Evolutionary conservation across 108 stramenopile species (phyloP).

Genomic region (Skeletonema potamos): DNA sequence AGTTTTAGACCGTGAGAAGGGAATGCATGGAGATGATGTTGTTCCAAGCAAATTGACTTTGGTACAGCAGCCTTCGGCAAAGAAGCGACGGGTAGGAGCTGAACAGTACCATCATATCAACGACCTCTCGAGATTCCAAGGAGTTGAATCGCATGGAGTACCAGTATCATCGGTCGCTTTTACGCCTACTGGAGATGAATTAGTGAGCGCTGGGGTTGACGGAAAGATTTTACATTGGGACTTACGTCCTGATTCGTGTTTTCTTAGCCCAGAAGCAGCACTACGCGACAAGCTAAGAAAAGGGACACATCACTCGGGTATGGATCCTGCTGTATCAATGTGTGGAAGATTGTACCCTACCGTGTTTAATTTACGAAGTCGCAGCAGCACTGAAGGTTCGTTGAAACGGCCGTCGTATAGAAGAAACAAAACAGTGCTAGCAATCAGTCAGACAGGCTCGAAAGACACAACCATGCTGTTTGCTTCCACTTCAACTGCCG

Average conservation of each 20-base stretch:
- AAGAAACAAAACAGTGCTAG: background rate
- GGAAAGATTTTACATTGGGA: slow-evolving; percentile 70
- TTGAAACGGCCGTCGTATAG: slow-evolving; percentile 2
- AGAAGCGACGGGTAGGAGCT: slow-evolving; percentile 8
- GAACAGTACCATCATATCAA: background rate
- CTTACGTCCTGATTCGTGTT: slow-evolving; percentile 55
- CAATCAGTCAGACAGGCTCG: slow-evolving; percentile 11
- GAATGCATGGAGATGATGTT: background rate
- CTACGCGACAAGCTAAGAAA: background rate
- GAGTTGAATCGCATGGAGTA: slow-evolving; percentile 47
- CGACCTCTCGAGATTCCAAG: slow-evolving; percentile 20
- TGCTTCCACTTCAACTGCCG: slow-evolving; percentile 3
- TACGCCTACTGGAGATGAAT: slow-evolving; percentile 53
- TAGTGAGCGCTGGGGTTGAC: slow-evolving; percentile 61
- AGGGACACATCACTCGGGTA: background rate
- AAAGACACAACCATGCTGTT: slow-evolving; percentile 27
- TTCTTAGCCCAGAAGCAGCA: slow-evolving; percentile 31
- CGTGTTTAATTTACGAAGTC: background rate
- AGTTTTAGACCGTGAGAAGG: slow-evolving; percentile 53
- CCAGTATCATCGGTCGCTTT: slow-evolving; percentile 60
- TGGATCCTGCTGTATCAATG: slow-evolving; percentile 26
- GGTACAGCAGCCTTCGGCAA: background rate
- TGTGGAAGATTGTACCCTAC: slow-evolving; percentile 25
- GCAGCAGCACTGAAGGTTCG: background rate
- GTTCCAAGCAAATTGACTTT: slow-evolving; percentile 18